These are phyloP conservation scores for Arabidopsis hybrid DNA, from an alignment of 441 rosid species.

Conservation along the genomic window DNA sequence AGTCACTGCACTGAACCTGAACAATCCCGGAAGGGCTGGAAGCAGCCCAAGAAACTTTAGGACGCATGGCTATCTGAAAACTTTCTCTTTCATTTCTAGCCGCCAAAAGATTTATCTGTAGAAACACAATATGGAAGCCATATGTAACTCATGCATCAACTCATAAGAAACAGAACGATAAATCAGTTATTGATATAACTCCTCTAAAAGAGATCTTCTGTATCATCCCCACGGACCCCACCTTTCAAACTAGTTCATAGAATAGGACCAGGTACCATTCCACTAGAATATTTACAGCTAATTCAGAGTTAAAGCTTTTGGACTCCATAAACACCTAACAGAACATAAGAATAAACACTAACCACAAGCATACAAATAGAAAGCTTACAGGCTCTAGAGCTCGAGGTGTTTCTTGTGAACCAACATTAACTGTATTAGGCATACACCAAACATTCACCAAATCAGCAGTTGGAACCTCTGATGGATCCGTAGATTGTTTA, in stretches of 20 bases:
- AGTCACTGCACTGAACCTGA: slow-evolving; percentile 88
- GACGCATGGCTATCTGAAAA: slow-evolving; percentile 89
- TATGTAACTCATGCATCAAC: slow-evolving; percentile 11
- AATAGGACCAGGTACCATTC: not conserved
- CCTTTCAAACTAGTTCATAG: slow-evolving; percentile 1
- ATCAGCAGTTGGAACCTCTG: slow-evolving; percentile 73
- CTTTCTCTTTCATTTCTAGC: slow-evolving; percentile 98
- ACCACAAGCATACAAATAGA: not conserved
- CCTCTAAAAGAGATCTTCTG: not conserved
- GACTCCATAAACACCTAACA: not conserved
- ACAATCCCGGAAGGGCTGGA: slow-evolving; percentile 71
- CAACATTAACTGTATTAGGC: slow-evolving; percentile 85
- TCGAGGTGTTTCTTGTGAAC: slow-evolving; percentile 85
- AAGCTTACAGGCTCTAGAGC: slow-evolving; percentile 75
- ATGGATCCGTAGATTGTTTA: slow-evolving; percentile 66
- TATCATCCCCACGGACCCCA: not conserved
- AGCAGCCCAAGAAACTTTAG: slow-evolving; percentile 91
- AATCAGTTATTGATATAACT: not conserved
- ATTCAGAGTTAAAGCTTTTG: not conserved
- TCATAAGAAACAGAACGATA: not conserved
- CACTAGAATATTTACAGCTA: not conserved
- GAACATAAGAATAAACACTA: not conserved
- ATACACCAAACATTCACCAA: slow-evolving; percentile 88
- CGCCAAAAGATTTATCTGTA: slow-evolving; percentile 87
- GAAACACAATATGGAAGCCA: slow-evolving; percentile 38